These are phyloP conservation scores for Orychophragmus violaceus DNA, from an alignment of 345 rosid genomes.

Conservation along the genomic window DNA sequence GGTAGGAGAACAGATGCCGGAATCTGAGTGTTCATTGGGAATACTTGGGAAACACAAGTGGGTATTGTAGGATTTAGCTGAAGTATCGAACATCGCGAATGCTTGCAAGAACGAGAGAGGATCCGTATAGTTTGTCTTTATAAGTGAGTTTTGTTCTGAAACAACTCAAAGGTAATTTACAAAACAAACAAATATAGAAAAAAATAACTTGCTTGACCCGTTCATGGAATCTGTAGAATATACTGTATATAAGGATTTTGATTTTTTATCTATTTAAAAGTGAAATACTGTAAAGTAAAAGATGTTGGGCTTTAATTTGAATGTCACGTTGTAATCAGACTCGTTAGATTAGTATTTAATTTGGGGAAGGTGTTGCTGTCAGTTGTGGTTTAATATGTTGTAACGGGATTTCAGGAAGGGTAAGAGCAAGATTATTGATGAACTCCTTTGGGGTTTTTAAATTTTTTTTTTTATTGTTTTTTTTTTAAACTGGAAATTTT, in stretches of 20 bases:
- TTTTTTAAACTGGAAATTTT: too few species aligned
- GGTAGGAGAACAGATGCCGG: slow-evolving; percentile 59
- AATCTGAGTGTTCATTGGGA: slow-evolving; percentile 35
- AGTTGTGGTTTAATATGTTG: too few species aligned
- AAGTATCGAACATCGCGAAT: slow-evolving; percentile 37
- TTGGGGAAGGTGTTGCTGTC: not conserved
- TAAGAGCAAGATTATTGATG: too few species aligned
- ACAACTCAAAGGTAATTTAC: not conserved
- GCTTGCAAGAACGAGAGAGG: not conserved
- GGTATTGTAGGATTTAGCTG: slow-evolving; percentile 3
- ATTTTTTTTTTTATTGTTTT: too few species aligned
- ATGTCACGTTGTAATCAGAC: slow-evolving; percentile 11
- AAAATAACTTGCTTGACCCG: slow-evolving; percentile 16
- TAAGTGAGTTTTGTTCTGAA: not conserved
- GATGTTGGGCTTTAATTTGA: not conserved
- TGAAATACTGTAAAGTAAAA: not conserved
- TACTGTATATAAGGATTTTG: not conserved
- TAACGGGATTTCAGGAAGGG: slow-evolving; percentile 8
- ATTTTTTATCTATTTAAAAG: not conserved
- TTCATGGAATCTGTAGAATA: not conserved
- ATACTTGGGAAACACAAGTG: slow-evolving; percentile 30
- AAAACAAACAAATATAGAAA: too few species aligned
- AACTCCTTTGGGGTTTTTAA: too few species aligned
- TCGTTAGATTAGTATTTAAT: slow-evolving; percentile 17
- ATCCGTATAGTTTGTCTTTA: not conserved